These are phyloP conservation scores for Neofusicoccum parvum DNA, from an alignment of 2,329 filamentous ascomycete genomes.

Conservation along the genomic window DNA sequence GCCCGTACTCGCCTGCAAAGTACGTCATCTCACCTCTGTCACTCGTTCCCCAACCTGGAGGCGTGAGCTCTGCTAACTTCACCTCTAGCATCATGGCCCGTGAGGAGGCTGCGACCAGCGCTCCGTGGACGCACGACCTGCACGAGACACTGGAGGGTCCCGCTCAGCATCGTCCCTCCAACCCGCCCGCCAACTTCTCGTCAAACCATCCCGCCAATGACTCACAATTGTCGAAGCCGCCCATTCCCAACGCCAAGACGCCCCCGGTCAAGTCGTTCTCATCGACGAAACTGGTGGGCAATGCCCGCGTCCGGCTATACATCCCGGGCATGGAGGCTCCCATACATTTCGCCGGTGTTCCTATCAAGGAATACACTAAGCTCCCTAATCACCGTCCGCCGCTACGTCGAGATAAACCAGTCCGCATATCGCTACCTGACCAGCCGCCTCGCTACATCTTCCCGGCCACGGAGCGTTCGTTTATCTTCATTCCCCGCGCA, in stretches of 20 bases:
- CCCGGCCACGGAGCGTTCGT: constrained; percentile 85
- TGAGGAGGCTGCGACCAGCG: constrained; percentile 61
- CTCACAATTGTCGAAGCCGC: constrained; percentile 25
- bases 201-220: constrained; percentile 22
- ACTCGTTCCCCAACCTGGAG: constrained; percentile 10
- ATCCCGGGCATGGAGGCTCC: constrained; percentile 75
- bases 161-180: constrained; percentile 57
- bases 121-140: constrained; percentile 91
- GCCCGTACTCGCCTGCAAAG: constrained; percentile 60
- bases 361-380: constrained; percentile 88
- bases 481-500: constrained; percentile 95
- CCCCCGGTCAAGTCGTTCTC: constrained; percentile 60
- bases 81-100: constrained; percentile 42
- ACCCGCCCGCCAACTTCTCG: background rate
- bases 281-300: constrained; percentile 79
- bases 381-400: constrained; percentile 93
- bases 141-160: constrained; percentile 53
- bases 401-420: constrained; percentile 91
- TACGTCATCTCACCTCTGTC: constrained; percentile 46
- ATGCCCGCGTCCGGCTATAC: constrained; percentile 79
- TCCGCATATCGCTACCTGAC: constrained; percentile 85
- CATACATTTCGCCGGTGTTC: constrained; percentile 71
- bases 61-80: constrained; percentile 30
- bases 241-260: constrained; percentile 26
- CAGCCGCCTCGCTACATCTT: constrained; percentile 85